Evolutionary conservation across 163 green algal species (phyloP), one percentile per base, ranked within the genome.

Genomic region (Coccomyxa subellipsoidea): DNA sequence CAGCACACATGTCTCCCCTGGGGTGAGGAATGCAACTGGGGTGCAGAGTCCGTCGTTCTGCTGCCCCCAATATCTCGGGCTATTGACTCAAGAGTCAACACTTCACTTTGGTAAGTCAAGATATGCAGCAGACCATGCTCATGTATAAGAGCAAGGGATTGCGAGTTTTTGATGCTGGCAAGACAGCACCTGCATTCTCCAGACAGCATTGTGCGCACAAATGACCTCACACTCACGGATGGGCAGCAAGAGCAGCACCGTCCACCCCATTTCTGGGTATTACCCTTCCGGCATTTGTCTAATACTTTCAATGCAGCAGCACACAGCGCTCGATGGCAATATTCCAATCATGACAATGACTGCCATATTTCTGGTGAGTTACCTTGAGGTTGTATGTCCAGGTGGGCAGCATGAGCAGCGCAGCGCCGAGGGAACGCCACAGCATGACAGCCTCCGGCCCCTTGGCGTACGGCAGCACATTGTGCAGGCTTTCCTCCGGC

Each of bases 341-440:
- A n/a, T n/a, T n/a, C n/a, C n/a, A n/a, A 76, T 15, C 69, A 36
- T 15, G 15, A 39, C 69, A 39, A 76, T 7, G n/a, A 1, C 12
- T 76, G 69, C 69, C 1, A 25, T n/a, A n/a, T 0, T 7, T 8
- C 1, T 37, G 31, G 21, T 76, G 2, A 23, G 18, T 3, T 39
- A 40, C 72, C 72, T 78, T 78, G 27, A 78, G 37, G 36, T 47
- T 78, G 31, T 38, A 38, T 1, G 72, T 78, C 72, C 72, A 78
- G 72, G 72, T 78, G 36, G 72, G 72, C 72, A 78, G 72, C 31
- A 78, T n/a, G 27, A 78, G 72, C 36, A 78, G 72, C 36, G 72
- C 72, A 32, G 36, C 37, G 27, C 72, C 72, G 5, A 78, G 12
- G 72, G 25, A 38, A 7, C 72, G 72, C 72, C 72, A 78, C 72